Conservation (phyloP, 352 stramenopile species). For the Pythium utonaiense region DNA sequence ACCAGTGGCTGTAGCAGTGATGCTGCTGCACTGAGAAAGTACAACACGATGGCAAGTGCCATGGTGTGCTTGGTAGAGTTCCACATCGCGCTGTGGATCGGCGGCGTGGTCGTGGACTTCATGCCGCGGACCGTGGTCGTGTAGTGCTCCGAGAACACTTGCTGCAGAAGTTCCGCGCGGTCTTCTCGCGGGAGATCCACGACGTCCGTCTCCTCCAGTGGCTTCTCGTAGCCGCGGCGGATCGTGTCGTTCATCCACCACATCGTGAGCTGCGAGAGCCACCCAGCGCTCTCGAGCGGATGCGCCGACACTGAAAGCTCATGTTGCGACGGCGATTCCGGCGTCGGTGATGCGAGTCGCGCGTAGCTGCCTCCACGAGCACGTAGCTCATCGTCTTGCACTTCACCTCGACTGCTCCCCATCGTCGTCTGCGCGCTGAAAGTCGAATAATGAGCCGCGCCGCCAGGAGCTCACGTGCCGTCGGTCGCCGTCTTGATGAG, state of each 20-base stretch:
- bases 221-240: conserved; percentile 8
- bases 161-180: conserved; percentile 23
- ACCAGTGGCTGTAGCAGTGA: conserved; percentile 32
- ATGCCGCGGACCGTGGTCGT: background rate
- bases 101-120: background rate
- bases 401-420: background rate
- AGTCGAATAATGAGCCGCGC: background rate
- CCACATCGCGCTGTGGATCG: conserved; percentile 24
- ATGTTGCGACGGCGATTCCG: background rate
- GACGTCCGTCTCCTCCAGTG: conserved; percentile 30
- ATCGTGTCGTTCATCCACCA: conserved; percentile 21
- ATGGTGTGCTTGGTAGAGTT: conserved; percentile 29
- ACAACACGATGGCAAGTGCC: conserved; percentile 23
- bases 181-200: conserved; percentile 30
- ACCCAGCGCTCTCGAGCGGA: conserved; percentile 10
- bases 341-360: conserved; percentile 5
- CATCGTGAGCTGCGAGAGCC: conserved; percentile 23
- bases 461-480: background rate
- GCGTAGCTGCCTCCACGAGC: conserved; percentile 1
- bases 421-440: background rate
- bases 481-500: background rate
- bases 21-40: conserved; percentile 24
- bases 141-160: conserved; percentile 20
- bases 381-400: background rate
- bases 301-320: no score